These are phyloP conservation scores for Phialophora chinensis DNA, from an alignment of 2,329 filamentous ascomycete genomes.

Conservation along the genomic window DNA sequence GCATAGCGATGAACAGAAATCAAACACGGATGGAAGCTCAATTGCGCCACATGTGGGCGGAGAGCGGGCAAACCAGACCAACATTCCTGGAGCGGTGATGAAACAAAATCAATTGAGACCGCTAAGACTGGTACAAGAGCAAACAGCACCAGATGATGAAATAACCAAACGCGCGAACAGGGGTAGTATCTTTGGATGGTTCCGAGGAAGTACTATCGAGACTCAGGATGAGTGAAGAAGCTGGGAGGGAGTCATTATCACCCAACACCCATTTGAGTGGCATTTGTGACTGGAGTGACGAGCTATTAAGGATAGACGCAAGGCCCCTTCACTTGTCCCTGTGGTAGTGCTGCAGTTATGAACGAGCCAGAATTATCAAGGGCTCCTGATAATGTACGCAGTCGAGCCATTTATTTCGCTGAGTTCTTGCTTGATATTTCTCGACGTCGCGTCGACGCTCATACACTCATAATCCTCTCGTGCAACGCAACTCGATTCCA, in stretches of 20 bases:
- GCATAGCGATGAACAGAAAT: conserved; percentile 51
- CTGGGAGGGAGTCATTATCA: not conserved
- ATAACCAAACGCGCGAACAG: conserved; percentile 54
- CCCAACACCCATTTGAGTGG: not conserved
- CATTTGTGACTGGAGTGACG: not conserved
- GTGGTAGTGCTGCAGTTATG: not conserved
- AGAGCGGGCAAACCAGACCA: conserved; percentile 61
- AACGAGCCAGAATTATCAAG: not conserved
- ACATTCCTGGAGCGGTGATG: conserved; percentile 68
- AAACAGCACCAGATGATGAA: conserved; percentile 54
- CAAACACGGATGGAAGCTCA: conserved; percentile 58
- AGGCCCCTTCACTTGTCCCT: not conserved
- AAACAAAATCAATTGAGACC: conserved; percentile 79
- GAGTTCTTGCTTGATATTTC: not conserved
- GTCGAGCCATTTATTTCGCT: not conserved
- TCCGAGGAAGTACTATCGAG: conserved; percentile 39
- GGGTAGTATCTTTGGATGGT: conserved; percentile 55
- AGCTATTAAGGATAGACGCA: not conserved
- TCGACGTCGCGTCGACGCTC: not conserved
- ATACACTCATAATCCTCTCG: not conserved
- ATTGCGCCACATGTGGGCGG: conserved; percentile 39
- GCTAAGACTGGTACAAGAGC: conserved; percentile 84
- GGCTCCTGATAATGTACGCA: not conserved
- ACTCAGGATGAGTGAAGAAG: conserved; percentile 28
- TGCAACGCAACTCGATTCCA: no score